These are phyloP conservation scores for Colletotrichum echinochloae DNA, from an alignment of 2,329 filamentous ascomycete species.

Conservation along the genomic window DNA sequence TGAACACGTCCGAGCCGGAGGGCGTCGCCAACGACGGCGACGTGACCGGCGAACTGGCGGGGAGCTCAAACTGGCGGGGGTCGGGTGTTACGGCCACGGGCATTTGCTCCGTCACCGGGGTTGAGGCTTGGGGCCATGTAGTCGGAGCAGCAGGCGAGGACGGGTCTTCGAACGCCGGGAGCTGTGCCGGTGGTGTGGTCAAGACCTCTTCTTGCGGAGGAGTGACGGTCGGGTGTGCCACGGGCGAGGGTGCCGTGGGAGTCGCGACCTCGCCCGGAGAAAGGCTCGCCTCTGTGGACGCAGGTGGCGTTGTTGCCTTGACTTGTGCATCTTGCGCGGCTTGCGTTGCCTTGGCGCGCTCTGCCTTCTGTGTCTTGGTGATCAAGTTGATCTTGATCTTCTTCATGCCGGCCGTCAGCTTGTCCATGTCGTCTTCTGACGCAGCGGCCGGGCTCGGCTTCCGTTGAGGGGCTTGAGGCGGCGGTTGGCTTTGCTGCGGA, in stretches of 20 bases:
- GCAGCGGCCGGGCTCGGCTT: conserved; percentile 22
- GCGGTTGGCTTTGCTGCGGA: conserved; percentile 14
- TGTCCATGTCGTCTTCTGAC: conserved; percentile 61
- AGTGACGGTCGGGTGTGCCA: conserved; percentile 21
- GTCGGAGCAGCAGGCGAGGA: conserved; percentile 13
- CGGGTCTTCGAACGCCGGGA: background rate
- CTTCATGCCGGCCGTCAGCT: conserved; percentile 69
- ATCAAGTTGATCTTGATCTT: conserved; percentile 73
- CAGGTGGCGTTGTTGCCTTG: conserved; percentile 43
- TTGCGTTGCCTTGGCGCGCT: conserved; percentile 54
- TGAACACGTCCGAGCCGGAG: conserved; percentile 57
- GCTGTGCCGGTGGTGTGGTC: conserved; percentile 16
- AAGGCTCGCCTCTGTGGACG: conserved; percentile 33
- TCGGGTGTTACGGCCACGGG: conserved; percentile 40
- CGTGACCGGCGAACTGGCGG: conserved; percentile 48
- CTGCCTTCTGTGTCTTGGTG: conserved; percentile 69
- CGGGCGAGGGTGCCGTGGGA: conserved; percentile 1
- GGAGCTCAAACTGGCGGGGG: conserved; percentile 42
- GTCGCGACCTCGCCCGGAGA: conserved; percentile 20
- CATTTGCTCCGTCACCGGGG: conserved; percentile 18
- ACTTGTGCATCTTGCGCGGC: conserved; percentile 29
- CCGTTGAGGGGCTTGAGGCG: conserved; percentile 16
- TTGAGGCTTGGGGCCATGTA: conserved; percentile 23
- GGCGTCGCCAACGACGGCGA: conserved; percentile 42
- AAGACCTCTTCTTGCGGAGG: conserved; percentile 25